phyloP scores from a whole-genome alignment of 345 rosid genomes.

The Erysimum cheiranthoides region DNA sequence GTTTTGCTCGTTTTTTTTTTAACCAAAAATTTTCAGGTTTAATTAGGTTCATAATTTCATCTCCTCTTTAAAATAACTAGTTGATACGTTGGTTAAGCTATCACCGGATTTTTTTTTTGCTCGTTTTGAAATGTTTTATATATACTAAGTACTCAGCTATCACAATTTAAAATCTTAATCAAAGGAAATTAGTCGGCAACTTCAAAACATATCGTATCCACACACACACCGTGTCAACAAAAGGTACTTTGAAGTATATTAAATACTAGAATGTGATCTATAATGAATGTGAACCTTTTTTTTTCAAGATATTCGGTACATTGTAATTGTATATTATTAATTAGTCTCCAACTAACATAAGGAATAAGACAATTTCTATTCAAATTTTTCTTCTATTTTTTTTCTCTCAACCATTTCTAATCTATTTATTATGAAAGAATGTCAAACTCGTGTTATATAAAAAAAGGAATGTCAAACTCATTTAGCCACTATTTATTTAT shows the following conservation, averaged over 20 bases:
- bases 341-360: slow-evolving; percentile 20
- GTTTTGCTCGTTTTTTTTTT: background rate
- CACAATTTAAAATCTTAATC: background rate
- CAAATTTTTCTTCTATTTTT: background rate
- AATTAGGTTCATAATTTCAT: background rate
- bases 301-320: slow-evolving; percentile 20
- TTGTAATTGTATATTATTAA: slow-evolving; percentile 11
- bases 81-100: background rate
- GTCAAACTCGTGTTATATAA: slow-evolving; percentile 36
- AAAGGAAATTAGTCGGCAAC: slow-evolving; percentile 25
- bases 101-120: background rate
- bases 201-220: slow-evolving; percentile 27
- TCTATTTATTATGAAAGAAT: slow-evolving; percentile 40
- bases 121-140: background rate
- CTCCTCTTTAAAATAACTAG: background rate
- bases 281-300: slow-evolving; percentile 32
- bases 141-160: background rate
- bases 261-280: slow-evolving; percentile 33
- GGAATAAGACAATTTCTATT: slow-evolving; percentile 30
- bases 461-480: slow-evolving; percentile 40
- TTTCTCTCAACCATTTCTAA: slow-evolving; percentile 13
- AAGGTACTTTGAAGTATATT: slow-evolving; percentile 33
- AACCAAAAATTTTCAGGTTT: background rate
- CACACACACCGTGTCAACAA: slow-evolving; percentile 37
- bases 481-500: slow-evolving; percentile 15